Percentiles rank a stretch among this genome's conserved stretches.
phyloP scores from a whole-genome alignment of 139 green algal genomes.

The Coelastrella sp. region DNA sequence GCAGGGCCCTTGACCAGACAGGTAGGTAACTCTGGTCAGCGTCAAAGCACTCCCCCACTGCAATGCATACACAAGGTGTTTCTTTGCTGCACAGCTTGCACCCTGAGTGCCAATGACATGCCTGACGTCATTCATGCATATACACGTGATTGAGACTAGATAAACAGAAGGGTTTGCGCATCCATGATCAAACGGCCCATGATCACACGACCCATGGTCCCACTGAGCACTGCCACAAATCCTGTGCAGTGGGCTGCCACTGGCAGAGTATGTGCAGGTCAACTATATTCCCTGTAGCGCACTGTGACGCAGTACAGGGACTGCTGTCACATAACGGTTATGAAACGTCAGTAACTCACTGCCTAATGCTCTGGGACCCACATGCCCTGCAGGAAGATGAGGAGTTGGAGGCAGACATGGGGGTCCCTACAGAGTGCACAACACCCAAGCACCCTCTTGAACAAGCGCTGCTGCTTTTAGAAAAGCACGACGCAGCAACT shows the following conservation, averaged over 20 bases:
- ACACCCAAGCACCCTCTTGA: constrained; percentile 30
- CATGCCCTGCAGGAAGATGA: constrained; percentile 43
- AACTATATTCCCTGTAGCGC: not conserved
- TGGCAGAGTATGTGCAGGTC: not conserved
- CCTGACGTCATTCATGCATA: no score
- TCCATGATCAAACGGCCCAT: not conserved
- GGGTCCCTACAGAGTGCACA: not conserved
- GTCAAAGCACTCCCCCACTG: no score
- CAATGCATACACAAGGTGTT: no score
- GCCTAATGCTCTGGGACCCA: not conserved
- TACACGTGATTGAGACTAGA: not conserved
- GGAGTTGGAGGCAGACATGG: constrained; percentile 39
- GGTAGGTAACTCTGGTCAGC: not conserved
- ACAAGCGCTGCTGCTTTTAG: constrained; percentile 26
- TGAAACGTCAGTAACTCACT: not conserved
- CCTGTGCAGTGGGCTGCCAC: no score
- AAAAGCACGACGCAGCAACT: constrained; percentile 30
- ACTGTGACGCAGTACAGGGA: not conserved
- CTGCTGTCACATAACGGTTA: no score
- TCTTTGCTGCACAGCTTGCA: no score
- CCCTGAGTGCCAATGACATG: no score
- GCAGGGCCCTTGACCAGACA: not conserved
- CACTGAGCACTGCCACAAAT: no score
- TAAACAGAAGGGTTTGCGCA: not conserved
- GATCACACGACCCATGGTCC: not conserved